Base-by-base conservation (phyloP, 805 yeast species). In the Lachancea sp. region DNA sequence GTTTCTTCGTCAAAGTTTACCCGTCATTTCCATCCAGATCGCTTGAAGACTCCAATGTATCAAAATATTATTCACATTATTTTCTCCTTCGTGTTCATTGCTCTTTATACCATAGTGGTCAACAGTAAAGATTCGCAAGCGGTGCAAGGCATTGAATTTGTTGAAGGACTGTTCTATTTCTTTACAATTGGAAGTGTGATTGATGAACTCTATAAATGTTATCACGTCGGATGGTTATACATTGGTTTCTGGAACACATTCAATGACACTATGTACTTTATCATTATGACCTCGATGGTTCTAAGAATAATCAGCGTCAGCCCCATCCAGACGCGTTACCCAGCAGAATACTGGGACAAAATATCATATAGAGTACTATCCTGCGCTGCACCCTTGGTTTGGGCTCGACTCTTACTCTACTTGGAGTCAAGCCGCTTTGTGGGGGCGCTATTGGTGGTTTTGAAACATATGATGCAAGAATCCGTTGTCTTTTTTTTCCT, bases 361-460 rank as follows among this genome's bases (percentile, higher is more conserved):
- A 67, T 77, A 5, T 72, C 94, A 0, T 85, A 78, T 57, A 66
- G 94, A 46, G 58, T 85, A 2, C 62, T 87, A 35, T 79, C 95
- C 0, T 72, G 88, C 53, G 88, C 84, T 11, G 83, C 95, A 5
- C 96, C 96, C 2, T 68, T 87, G 48, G 79, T 87, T 74, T 87
- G 95, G 94, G 73, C 83, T 2, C 70, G 96, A 36, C 65, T 87
- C 36, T 64, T 87, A 41, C 69, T 87, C 26, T 86, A 71, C 61
- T 70, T 86, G 51, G 96, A 87, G 56, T 82, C 89, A 8, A 78
- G 79, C 48, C 74, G 75, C 50, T 86, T 87, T 60, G 84, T 86
- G 36, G 96, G 96, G 29, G 85, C 88, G 2, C 83, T 87, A 87
- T 74, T 87, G 47, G 90, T 87, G 21, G 90, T 87, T 4, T 65